Evolutionary conservation across 495 filamentous ascomycete genomes (phyloP).

Genomic region (Penicillium canariense): DNA sequence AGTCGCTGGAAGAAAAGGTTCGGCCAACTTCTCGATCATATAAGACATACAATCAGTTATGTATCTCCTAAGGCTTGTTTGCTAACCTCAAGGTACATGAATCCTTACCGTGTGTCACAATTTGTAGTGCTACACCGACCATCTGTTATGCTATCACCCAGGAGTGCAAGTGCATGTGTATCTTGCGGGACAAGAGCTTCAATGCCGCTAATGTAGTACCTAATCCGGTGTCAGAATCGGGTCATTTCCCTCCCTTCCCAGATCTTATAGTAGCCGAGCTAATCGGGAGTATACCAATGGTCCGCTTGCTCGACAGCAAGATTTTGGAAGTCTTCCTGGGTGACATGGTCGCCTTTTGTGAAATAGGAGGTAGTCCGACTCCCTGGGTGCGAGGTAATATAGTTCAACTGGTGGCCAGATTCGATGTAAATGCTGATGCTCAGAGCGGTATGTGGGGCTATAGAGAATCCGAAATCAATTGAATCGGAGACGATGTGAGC

Average conservation of each 20-base stretch:
- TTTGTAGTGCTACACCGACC: slow-evolving; percentile 64
- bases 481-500: slow-evolving; percentile 63
- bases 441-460: slow-evolving; percentile 44
- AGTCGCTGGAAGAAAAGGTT: slow-evolving; percentile 59
- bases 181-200: slow-evolving; percentile 53
- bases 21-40: slow-evolving; percentile 52
- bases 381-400: slow-evolving; percentile 63
- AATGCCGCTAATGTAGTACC: slow-evolving; percentile 61
- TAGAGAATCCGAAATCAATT: slow-evolving; percentile 49
- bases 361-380: slow-evolving; percentile 64
- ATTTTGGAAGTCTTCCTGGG: slow-evolving; percentile 44
- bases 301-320: slow-evolving; percentile 19
- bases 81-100: not conserved
- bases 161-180: slow-evolving; percentile 52
- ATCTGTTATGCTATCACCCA: slow-evolving; percentile 76
- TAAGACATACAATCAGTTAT: not conserved
- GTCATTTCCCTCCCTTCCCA: too few species aligned
- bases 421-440: slow-evolving; percentile 59
- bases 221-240: slow-evolving; percentile 10
- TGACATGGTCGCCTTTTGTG: slow-evolving; percentile 52
- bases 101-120: slow-evolving; percentile 56
- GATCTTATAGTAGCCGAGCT: not conserved
- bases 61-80: too few species aligned
- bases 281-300: slow-evolving; percentile 26
- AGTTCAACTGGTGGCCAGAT: slow-evolving; percentile 49